Percentiles rank a stretch among this genome's conserved stretches.
These are phyloP conservation scores for Trichoderma sp. DNA, from an alignment of 2,329 filamentous ascomycete genomes.

Conservation along the genomic window DNA sequence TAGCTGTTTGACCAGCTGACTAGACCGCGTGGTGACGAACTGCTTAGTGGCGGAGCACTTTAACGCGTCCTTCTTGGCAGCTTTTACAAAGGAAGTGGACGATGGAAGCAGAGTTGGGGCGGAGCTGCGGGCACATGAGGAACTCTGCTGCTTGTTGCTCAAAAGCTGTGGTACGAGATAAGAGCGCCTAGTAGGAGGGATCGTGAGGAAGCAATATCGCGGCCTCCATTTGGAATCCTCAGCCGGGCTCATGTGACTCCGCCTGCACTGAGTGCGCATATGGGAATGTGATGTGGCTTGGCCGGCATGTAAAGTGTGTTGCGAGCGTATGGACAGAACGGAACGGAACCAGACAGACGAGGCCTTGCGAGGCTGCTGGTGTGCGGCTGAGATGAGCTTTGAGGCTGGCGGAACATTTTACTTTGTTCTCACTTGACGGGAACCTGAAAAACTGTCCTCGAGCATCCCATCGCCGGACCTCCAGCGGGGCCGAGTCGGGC, in stretches of 20 bases:
- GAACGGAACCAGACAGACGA: neutral
- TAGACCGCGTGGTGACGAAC: neutral
- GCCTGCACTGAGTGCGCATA: neutral
- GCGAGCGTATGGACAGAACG: neutral
- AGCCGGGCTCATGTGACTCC: neutral
- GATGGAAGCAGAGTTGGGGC: neutral
- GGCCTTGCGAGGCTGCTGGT: neutral
- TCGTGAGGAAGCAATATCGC: neutral
- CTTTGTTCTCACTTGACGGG: neutral
- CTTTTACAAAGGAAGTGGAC: neutral
- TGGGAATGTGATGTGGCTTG: neutral
- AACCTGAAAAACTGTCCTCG: neutral
- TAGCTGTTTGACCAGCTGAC: slow-evolving; percentile 5
- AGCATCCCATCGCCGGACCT: neutral
- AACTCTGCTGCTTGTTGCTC: neutral
- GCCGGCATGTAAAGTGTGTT: neutral
- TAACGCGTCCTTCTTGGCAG: neutral
- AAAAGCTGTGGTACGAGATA: neutral
- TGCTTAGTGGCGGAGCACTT: neutral
- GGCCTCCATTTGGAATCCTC: neutral
- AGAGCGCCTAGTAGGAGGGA: neutral
- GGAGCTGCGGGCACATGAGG: neutral
- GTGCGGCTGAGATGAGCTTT: neutral
- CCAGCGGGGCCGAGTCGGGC: slow-evolving; percentile 8
- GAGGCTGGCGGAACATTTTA: neutral